A percentile compares a stretch with the other conserved stretches of the same genome.
phyloP scores from a whole-genome alignment of 1,284 basidiomycete species.

The Psilocybe mexicana region DNA sequence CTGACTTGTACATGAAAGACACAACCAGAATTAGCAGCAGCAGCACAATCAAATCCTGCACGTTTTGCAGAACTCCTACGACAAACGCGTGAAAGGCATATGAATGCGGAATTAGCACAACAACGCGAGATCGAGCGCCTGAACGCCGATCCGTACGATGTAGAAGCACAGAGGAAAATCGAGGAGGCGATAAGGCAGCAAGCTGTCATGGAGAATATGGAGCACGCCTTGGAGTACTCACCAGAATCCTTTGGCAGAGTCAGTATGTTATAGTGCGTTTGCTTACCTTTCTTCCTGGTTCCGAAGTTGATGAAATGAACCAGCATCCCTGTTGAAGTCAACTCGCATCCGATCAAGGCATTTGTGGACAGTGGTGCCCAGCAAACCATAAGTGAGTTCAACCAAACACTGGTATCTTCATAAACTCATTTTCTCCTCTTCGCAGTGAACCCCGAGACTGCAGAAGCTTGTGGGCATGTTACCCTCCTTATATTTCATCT shows the following conservation, averaged over 20 bases:
- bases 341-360: slow-evolving; percentile 88
- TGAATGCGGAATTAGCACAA: slow-evolving; percentile 53
- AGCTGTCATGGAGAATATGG: slow-evolving; percentile 88
- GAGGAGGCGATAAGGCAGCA: slow-evolving; percentile 93
- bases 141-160: slow-evolving; percentile 86
- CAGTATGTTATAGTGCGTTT: slow-evolving; percentile 90
- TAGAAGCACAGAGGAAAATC: slow-evolving; percentile 91
- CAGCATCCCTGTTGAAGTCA: slow-evolving; percentile 88
- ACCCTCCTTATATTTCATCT: neutral
- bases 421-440: slow-evolving; percentile 7
- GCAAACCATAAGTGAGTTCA: slow-evolving; percentile 85
- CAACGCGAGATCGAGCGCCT: slow-evolving; percentile 69
- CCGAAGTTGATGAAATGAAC: slow-evolving; percentile 2
- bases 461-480: slow-evolving; percentile 86
- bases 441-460: slow-evolving; percentile 91
- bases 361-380: slow-evolving; percentile 99
- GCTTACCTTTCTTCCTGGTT: slow-evolving; percentile 2
- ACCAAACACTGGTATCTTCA: slow-evolving; percentile 4
- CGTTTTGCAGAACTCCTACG: slow-evolving; percentile 77
- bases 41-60: slow-evolving; percentile 66
- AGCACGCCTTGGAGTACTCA: slow-evolving; percentile 88
- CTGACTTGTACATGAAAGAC: slow-evolving; percentile 41
- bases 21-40: slow-evolving; percentile 79
- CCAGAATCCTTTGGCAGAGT: slow-evolving; percentile 95
- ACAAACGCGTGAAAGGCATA: slow-evolving; percentile 59